Evolutionary conservation across 371 early-diverging fungal genomes (phyloP), one percentile per base, ranked within the genome.

Genomic region (Circinella minor): DNA sequence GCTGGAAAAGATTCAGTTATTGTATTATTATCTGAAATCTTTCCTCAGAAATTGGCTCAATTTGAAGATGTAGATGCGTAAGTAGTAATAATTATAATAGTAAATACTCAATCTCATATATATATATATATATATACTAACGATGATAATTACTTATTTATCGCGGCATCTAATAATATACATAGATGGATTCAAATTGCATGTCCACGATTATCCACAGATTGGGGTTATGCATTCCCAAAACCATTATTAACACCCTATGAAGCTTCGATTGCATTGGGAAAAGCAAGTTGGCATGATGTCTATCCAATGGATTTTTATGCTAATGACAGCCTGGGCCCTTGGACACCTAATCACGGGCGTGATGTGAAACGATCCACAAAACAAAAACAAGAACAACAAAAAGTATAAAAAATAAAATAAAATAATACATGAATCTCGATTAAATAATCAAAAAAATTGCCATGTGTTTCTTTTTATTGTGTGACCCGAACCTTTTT

Each of bases 301-400:
- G 81, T 89, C 9, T 99, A 99, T 75, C 99, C 99, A 10, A 99
- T 98, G 98, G 99, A 99, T 76, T 99, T 95, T 77, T 99, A 98
- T 74, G 90, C 97, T 3, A 91, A 93, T 73, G 95, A 95, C 62
- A 92, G 94, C 55, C 75, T 94, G 55, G 99, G 99, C 1, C 92
- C 94, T 13, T 98, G 97, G 97, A 97, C 98, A 0, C 95, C 95
- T 17, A 97, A 98, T 74, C 92, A 93, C 74, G 90, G 90, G 18
- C 70, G 85, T 60, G 85, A 84, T 47, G 75, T 83, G 18, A 74
- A 65, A 20, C 81, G 72, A 57, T 34, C 57, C 57, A 57, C 36
- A 57, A 57, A 57, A 57, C 20, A 7, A 27, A 7, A 57, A 57
- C 20, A 7, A 27, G 7, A 27, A 14, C 36, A 34, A 57, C 51